Evolutionary conservation across 1,284 basidiomycete species (phyloP).

Genomic region (Trichosporon faecale): DNA sequence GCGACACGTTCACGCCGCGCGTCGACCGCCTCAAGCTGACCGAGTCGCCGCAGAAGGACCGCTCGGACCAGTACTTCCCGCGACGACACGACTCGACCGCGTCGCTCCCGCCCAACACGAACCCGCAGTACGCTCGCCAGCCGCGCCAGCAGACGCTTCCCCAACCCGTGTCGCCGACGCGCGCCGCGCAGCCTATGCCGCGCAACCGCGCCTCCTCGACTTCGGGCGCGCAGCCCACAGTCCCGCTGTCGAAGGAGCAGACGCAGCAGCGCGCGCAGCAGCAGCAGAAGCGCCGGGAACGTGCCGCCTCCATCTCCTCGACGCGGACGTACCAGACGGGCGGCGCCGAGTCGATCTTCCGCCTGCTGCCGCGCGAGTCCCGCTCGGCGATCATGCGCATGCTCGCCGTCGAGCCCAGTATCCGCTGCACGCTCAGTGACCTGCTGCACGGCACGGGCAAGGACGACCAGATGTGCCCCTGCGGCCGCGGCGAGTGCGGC

Average conservation of each 20-base stretch:
- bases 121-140: conserved; percentile 11
- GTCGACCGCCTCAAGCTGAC: conserved; percentile 31
- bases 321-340: conserved; percentile 68
- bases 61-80: conserved; percentile 65
- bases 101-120: conserved; percentile 51
- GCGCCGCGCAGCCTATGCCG: background rate
- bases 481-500: conserved; percentile 56
- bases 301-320: conserved; percentile 46
- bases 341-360: conserved; percentile 95
- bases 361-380: conserved; percentile 89
- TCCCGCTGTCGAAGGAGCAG: background rate
- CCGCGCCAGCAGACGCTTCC: conserved; percentile 28
- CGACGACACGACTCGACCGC: conserved; percentile 68
- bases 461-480: conserved; percentile 75
- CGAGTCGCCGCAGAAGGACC: conserved; percentile 52
- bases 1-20: conserved; percentile 27
- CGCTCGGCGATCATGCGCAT: conserved; percentile 85
- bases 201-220: background rate
- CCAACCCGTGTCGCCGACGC: background rate
- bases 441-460: conserved; percentile 75
- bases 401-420: conserved; percentile 84
- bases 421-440: conserved; percentile 91
- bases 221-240: background rate
- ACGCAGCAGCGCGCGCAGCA: conserved; percentile 30
- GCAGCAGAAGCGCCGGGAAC: conserved; percentile 41